Evolutionary conservation across 148 eudicot genomes (phyloP).

Genomic region (Chenopodium album): DNA sequence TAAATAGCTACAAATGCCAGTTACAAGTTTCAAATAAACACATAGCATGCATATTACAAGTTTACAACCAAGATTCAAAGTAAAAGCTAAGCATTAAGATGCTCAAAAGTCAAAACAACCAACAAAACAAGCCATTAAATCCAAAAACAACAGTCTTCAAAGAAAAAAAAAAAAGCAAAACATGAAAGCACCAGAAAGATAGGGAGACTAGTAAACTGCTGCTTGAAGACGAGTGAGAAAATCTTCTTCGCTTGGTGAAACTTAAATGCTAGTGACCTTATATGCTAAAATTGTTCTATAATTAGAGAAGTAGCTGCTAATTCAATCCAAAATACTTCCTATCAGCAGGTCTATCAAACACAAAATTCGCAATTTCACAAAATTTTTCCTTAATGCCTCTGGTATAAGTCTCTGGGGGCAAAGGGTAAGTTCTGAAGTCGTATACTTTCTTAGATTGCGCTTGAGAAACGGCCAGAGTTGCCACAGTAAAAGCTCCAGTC

Average conservation of each 20-base stretch:
- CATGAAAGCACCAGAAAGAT: no score
- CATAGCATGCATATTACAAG: no score
- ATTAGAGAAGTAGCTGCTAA: neutral
- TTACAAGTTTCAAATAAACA: no score
- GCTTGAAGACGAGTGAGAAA: no score
- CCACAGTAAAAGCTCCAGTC: neutral
- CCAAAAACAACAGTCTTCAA: no score
- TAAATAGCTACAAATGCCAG: no score
- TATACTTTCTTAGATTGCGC: neutral
- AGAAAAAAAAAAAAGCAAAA: no score
- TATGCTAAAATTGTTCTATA: neutral
- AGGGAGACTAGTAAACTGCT: no score
- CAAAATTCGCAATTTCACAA: neutral
- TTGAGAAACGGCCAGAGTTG: neutral
- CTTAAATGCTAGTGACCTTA: no score
- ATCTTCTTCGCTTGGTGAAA: no score
- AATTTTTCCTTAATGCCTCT: neutral
- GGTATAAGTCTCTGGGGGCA: neutral
- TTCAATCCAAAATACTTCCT: neutral
- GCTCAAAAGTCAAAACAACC: neutral
- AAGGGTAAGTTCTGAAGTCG: conserved; percentile 5
- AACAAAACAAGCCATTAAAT: neutral
- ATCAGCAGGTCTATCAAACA: neutral
- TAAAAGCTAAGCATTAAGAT: no score
- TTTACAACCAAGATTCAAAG: neutral